phyloP scores from a whole-genome alignment of 2,329 filamentous ascomycete genomes.

The Xylariaceae sp. region DNA sequence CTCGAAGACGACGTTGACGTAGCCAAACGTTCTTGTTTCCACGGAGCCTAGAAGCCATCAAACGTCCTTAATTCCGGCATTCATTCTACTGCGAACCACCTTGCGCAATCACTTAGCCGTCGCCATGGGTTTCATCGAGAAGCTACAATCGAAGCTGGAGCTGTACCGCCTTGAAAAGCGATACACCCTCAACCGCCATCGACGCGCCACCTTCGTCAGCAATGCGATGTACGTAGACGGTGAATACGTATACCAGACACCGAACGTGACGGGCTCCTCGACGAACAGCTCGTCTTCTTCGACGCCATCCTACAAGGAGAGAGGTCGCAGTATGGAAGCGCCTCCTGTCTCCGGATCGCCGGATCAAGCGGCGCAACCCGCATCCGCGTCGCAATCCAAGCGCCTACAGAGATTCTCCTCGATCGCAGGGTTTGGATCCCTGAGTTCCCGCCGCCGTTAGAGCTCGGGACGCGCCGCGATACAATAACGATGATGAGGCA shows the following conservation, averaged over 20 bases:
- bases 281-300: conserved; percentile 27
- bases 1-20: neutral
- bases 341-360: conserved; percentile 24
- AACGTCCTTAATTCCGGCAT: neutral
- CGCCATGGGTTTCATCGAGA: conserved; percentile 47
- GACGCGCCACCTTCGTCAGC: conserved; percentile 82
- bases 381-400: conserved; percentile 39
- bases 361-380: conserved; percentile 23
- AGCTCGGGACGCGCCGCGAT: neutral
- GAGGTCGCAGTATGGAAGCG: conserved; percentile 28
- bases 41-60: neutral
- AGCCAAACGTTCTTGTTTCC: neutral
- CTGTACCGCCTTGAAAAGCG: conserved; percentile 92
- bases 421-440: conserved; percentile 50
- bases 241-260: conserved; percentile 80
- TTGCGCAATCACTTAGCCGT: neutral
- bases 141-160: conserved; percentile 68
- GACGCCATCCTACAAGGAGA: conserved; percentile 21
- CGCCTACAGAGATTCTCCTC: conserved; percentile 50
- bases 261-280: conserved; percentile 54
- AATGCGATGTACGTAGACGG: conserved; percentile 91
- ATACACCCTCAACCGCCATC: conserved; percentile 81
- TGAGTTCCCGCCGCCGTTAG: conserved; percentile 11
- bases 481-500: conserved; percentile 17
- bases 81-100: neutral